These are phyloP conservation scores for Hypoxylon cercidicola DNA, from an alignment of 495 filamentous ascomycete species.

Conservation along the genomic window DNA sequence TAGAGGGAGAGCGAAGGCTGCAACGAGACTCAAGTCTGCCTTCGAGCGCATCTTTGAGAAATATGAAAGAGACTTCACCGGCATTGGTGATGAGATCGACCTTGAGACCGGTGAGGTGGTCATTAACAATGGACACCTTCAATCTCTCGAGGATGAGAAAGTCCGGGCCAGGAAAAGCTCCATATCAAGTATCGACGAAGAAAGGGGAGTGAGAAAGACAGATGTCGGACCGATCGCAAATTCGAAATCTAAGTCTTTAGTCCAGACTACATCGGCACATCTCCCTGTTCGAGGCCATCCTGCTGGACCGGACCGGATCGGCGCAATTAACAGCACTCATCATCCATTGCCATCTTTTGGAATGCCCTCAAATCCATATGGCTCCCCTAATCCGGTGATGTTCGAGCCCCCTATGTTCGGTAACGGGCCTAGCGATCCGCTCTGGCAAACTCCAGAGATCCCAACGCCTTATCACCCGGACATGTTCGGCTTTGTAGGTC, in stretches of 20 bases:
- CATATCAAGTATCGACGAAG: slow-evolving; percentile 37
- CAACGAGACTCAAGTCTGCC: slow-evolving; percentile 74
- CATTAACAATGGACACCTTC: slow-evolving; percentile 87
- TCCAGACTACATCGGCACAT: slow-evolving; percentile 12
- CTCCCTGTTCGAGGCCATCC: neutral
- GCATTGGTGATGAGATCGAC: slow-evolving; percentile 84
- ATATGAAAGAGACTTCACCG: slow-evolving; percentile 84
- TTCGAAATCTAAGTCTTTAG: slow-evolving; percentile 26
- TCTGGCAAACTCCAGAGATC: slow-evolving; percentile 43
- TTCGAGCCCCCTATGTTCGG: slow-evolving; percentile 23
- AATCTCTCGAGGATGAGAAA: slow-evolving; percentile 63
- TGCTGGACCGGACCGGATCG: neutral
- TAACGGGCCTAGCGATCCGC: slow-evolving; percentile 32
- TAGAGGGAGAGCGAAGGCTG: slow-evolving; percentile 68
- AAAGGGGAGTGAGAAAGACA: slow-evolving; percentile 34
- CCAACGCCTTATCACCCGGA: slow-evolving; percentile 24
- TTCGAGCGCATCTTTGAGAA: slow-evolving; percentile 91
- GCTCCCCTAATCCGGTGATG: slow-evolving; percentile 17
- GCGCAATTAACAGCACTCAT: neutral
- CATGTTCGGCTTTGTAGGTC: slow-evolving; percentile 29
- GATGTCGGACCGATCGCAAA: slow-evolving; percentile 1
- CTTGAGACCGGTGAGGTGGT: slow-evolving; percentile 79
- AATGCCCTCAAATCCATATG: slow-evolving; percentile 20
- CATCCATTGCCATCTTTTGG: slow-evolving; percentile 20
- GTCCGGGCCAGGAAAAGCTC: slow-evolving; percentile 46